Percentiles rank a stretch among this genome's conserved stretches.
Conservation (phyloP, 2,329 filamentous ascomycete genomes). For the Colletotrichum falcatum region DNA sequence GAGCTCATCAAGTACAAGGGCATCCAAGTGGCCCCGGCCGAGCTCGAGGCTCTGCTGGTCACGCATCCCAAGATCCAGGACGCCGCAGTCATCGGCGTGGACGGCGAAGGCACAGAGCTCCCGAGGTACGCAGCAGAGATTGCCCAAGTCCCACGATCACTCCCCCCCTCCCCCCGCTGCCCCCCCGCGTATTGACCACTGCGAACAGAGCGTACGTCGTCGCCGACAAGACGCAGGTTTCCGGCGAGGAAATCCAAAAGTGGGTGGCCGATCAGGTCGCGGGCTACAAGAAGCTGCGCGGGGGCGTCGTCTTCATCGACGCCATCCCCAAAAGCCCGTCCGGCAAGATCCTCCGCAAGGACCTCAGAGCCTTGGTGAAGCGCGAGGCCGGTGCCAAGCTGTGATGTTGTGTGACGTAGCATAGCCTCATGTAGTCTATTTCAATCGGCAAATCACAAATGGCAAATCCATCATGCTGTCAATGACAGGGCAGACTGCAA, state of each 20-base stretch:
- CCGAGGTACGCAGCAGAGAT: slow-evolving; percentile 58
- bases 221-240: slow-evolving; percentile 47
- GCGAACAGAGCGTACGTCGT: slow-evolving; percentile 50
- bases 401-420: background rate
- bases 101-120: slow-evolving; percentile 58
- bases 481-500: too few species aligned
- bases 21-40: slow-evolving; percentile 75
- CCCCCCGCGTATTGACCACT: background rate
- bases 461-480: too few species aligned
- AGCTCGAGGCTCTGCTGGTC: slow-evolving; percentile 65
- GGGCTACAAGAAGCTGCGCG: slow-evolving; percentile 75
- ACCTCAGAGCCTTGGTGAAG: slow-evolving; percentile 51
- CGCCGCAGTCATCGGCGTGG: slow-evolving; percentile 71
- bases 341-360: slow-evolving; percentile 61
- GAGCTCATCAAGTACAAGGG: slow-evolving; percentile 72
- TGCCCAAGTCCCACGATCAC: background rate
- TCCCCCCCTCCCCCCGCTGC: too few species aligned
- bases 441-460: too few species aligned
- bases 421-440: too few species aligned
- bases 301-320: slow-evolving; percentile 77
- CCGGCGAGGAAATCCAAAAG: slow-evolving; percentile 46
- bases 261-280: slow-evolving; percentile 51
- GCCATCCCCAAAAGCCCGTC: slow-evolving; percentile 78
- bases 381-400: slow-evolving; percentile 43
- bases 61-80: slow-evolving; percentile 61